Conservation (phyloP, 1,284 basidiomycete species). For the Apiotrichum akiyoshidainum region DNA sequence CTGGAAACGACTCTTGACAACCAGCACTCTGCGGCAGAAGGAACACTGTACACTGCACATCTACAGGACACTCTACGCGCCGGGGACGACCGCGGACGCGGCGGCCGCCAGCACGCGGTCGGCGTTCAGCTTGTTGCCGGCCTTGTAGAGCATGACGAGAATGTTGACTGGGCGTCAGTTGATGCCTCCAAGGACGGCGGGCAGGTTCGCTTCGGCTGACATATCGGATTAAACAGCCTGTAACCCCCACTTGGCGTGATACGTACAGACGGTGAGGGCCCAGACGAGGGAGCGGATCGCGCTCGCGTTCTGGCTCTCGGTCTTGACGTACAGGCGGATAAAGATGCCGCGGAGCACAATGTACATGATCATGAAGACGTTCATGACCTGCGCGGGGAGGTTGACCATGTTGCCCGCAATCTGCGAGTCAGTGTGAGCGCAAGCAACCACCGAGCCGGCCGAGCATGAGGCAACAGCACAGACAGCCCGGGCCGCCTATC, state of each 20-base stretch:
- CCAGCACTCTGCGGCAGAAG: no score
- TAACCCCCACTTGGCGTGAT: no score
- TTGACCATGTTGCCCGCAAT: constrained; percentile 40
- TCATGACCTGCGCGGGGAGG: constrained; percentile 33
- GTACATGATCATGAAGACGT: constrained; percentile 31
- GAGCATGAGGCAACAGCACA: no score
- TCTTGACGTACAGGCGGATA: constrained; percentile 35
- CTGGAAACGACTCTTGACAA: no score
- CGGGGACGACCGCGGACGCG: no score
- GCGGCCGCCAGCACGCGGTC: background rate
- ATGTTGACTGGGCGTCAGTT: constrained; percentile 24
- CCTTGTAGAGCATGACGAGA: constrained; percentile 31
- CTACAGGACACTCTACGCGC: no score
- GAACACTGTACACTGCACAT: no score
- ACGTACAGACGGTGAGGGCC: constrained; percentile 37
- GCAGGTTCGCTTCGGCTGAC: no score
- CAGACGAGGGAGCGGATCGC: constrained; percentile 28
- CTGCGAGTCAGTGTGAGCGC: constrained; percentile 16
- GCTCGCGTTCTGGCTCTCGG: constrained; percentile 24
- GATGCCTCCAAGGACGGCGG: no score
- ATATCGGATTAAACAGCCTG: no score
- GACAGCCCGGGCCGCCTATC: no score
- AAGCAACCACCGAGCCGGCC: background rate
- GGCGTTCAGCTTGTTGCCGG: constrained; percentile 27
- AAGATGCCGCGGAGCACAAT: constrained; percentile 30